Percentiles rank a stretch among this genome's conserved stretches.
phyloP scores from a whole-genome alignment of 2,329 filamentous ascomycete species.

The Colletotrichum ledebouriae region DNA sequence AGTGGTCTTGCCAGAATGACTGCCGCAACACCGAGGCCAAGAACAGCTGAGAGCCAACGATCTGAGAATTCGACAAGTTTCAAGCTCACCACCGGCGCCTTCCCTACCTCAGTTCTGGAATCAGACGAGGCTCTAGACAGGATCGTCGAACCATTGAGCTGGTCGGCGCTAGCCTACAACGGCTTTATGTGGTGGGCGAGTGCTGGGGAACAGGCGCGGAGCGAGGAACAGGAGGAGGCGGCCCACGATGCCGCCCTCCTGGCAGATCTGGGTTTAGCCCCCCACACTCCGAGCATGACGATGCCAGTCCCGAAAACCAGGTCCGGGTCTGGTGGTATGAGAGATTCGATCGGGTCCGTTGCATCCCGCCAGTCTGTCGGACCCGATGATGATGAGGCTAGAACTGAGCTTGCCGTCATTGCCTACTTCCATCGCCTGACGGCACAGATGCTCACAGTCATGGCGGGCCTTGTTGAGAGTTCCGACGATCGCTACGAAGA shows the following conservation, averaged over 20 bases:
- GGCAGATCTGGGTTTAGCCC: conserved; percentile 57
- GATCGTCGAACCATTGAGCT: conserved; percentile 73
- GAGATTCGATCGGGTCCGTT: conserved; percentile 62
- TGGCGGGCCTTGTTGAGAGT: conserved; percentile 71
- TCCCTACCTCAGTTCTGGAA: conserved; percentile 48
- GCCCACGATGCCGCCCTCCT: conserved; percentile 69
- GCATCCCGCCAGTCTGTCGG: conserved; percentile 45
- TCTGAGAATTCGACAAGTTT: conserved; percentile 46
- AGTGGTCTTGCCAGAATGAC: conserved; percentile 69
- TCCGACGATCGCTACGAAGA: conserved; percentile 61
- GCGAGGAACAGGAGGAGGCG: conserved; percentile 71
- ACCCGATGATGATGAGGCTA: conserved; percentile 57
- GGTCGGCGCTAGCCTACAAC: conserved; percentile 82
- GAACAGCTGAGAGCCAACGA: conserved; percentile 45
- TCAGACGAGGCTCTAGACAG: conserved; percentile 65
- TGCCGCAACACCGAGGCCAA: conserved; percentile 38
- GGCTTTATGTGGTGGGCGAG: conserved; percentile 94
- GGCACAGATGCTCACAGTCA: conserved; percentile 70
- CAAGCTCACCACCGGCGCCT: conserved; percentile 42
- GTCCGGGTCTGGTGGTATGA: conserved; percentile 51
- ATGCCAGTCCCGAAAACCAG: conserved; percentile 44
- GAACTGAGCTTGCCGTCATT: conserved; percentile 77
- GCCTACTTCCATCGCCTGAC: conserved; percentile 87
- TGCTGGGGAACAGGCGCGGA: conserved; percentile 78
- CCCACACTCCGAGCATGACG: conserved; percentile 46